Conservation (phyloP, 441 rosid species). For the Lepidium campestre region DNA sequence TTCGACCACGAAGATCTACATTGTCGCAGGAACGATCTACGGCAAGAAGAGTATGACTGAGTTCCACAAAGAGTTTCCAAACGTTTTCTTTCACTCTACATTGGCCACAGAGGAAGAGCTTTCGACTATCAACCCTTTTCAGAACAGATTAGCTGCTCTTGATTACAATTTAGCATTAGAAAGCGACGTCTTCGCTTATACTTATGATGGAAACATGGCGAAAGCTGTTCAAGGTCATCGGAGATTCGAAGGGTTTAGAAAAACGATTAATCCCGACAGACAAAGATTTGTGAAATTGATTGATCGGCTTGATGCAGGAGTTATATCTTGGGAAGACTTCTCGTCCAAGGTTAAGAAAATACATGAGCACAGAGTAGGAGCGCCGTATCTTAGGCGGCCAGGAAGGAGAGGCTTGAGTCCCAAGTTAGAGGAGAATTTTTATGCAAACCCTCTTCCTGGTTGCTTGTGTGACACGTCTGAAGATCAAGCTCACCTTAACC, state of each 20-base stretch:
- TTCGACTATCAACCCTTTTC: conserved; percentile 25
- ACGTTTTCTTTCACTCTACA: conserved; percentile 39
- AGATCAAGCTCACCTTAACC: conserved; percentile 7
- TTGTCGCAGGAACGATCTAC: conserved; percentile 56
- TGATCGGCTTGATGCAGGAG: conserved; percentile 39
- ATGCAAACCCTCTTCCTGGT: conserved; percentile 73
- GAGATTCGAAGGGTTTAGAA: conserved; percentile 53
- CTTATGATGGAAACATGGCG: conserved; percentile 73
- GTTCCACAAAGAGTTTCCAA: conserved; percentile 46
- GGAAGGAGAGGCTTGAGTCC: conserved; percentile 28
- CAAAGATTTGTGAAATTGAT: conserved; percentile 41
- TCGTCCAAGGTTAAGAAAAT: conserved; percentile 34
- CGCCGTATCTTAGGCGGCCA: conserved; percentile 33
- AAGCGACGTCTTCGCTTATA: conserved; percentile 51
- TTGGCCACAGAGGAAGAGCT: conserved; percentile 50
- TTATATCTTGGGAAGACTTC: conserved; percentile 44
- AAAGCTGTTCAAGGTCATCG: conserved; percentile 64
- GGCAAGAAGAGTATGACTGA: conserved; percentile 40
- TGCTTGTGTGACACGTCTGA: conserved; percentile 52
- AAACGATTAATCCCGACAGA: conserved; percentile 62
- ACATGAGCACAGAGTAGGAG: conserved; percentile 46
- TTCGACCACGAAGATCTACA: conserved; percentile 43
- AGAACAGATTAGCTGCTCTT: conserved; percentile 62
- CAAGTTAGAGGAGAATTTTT: conserved; percentile 55
- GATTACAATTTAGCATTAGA: conserved; percentile 53